Evolutionary conservation across 75 land plant species (phyloP), one percentile per base, ranked within the genome.

Genomic region (Chamaecyparis obtusa): DNA sequence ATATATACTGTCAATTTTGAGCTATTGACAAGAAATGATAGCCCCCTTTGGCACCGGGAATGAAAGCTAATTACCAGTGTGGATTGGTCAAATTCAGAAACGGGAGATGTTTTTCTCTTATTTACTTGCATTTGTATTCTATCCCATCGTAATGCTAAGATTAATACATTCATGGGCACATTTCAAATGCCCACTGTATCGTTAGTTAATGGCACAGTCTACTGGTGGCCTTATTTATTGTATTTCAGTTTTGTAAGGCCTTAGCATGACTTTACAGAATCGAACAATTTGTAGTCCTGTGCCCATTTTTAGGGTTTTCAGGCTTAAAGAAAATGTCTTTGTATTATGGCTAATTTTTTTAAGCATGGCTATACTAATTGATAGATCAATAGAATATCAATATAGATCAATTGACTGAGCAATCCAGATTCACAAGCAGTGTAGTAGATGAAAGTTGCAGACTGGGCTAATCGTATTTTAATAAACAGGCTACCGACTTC

Each of bases 1-100:
- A 81, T 78, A 37, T 37, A 41, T 81, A 46, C 83, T 11, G 83
- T 81, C 83, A 81, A 81, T 81, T 3, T 74, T 74, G 76, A 81
- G 51, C 32, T 44, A 13, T 81, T 81, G 83, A 81, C 83, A 81
- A 81, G 76, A 80, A 81, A 81, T 46, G 83, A 81, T 81, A 81
- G 49, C 54, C 46, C 54, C 46, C 30, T 37, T 14, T 43, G 83
- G 32, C 10, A 13, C 9, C 21, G 81, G 81, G 81, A 41, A 78
- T 19, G 27, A 19, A 44, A 24, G 43, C 21, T 37, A 81, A 46
- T 81, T 81, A 81, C 24, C 32, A n/a, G 27, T 46, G 54, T 81
- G 83, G 48, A 81, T 46, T 44, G 83, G 83, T 64, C 83, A 81
- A 44, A 24, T 44, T 46, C 9, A 13, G 27, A 5, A n/a, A 81